Percentiles rank a stretch among this genome's conserved stretches.
phyloP scores from a whole-genome alignment of 257 asterid genomes.

The Plantago ovata region DNA sequence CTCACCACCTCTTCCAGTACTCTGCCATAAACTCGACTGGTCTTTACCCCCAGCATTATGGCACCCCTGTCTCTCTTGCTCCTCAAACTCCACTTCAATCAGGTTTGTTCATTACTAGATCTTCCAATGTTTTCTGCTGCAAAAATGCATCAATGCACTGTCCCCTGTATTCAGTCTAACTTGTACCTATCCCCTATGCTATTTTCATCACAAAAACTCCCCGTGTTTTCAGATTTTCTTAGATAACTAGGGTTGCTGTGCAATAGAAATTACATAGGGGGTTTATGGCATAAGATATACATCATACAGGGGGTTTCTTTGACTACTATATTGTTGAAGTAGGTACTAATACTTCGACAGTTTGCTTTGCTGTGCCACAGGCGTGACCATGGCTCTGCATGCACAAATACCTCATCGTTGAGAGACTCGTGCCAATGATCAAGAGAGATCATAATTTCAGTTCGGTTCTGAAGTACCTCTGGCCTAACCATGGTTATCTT shows the following conservation, averaged over 20 bases:
- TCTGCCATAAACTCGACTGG: conserved; percentile 47
- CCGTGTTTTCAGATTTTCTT: background rate
- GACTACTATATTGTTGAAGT: background rate
- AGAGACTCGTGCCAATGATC: conserved; percentile 34
- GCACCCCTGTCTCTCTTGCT: conserved; percentile 72
- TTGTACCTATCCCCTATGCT: background rate
- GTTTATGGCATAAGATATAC: background rate
- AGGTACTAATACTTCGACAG: conserved; percentile 77
- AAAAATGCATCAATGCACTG: background rate
- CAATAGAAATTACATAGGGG: background rate
- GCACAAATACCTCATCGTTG: conserved; percentile 71
- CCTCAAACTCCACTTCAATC: conserved; percentile 76
- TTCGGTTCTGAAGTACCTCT: conserved; percentile 42
- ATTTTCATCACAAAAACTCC: background rate
- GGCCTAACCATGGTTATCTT: conserved; percentile 94
- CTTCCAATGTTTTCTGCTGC: background rate
- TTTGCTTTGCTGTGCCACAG: conserved; percentile 97
- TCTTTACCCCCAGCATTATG: conserved; percentile 72
- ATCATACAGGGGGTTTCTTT: background rate
- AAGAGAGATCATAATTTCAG: conserved; percentile 32
- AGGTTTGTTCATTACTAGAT: conserved; percentile 37
- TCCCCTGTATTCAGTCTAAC: background rate
- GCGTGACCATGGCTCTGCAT: conserved; percentile 63
- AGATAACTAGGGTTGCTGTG: background rate
- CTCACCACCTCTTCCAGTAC: conserved; percentile 76